These are phyloP conservation scores for Hortaea werneckii DNA, from an alignment of 2,329 filamentous ascomycete species.

Conservation along the genomic window DNA sequence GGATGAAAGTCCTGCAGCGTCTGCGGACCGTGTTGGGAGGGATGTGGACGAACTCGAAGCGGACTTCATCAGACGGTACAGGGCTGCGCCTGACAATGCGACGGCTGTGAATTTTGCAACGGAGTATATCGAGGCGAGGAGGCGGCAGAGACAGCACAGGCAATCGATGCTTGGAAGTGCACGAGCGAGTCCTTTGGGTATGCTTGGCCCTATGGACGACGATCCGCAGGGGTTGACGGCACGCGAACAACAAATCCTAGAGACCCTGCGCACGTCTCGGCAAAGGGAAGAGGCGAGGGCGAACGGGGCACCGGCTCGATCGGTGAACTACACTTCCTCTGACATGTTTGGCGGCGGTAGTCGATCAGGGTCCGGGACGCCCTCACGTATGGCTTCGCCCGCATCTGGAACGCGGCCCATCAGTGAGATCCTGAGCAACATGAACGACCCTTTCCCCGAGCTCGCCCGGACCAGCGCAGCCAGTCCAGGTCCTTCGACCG, in stretches of 20 bases:
- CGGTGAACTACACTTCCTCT: slow-evolving; percentile 33
- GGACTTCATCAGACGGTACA: slow-evolving; percentile 35
- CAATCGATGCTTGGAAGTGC: slow-evolving; percentile 22
- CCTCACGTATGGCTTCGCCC: not conserved
- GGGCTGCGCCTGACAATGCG: slow-evolving; percentile 28
- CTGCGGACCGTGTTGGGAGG: slow-evolving; percentile 5
- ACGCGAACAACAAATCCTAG: slow-evolving; percentile 37
- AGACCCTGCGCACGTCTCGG: slow-evolving; percentile 34
- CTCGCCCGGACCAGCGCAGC: slow-evolving; percentile 17
- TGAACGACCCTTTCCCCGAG: slow-evolving; percentile 19
- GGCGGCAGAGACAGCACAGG: slow-evolving; percentile 21
- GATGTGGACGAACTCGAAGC: slow-evolving; percentile 38
- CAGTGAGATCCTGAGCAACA: slow-evolving; percentile 16
- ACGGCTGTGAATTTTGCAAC: slow-evolving; percentile 31
- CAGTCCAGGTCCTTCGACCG: slow-evolving; percentile 2
- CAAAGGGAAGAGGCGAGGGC: slow-evolving; percentile 34
- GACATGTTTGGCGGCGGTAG: slow-evolving; percentile 16
- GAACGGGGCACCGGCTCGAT: slow-evolving; percentile 26
- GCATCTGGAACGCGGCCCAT: slow-evolving; percentile 8
- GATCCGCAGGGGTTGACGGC: slow-evolving; percentile 37
- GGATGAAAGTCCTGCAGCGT: slow-evolving; percentile 25
- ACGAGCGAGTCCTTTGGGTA: slow-evolving; percentile 8
- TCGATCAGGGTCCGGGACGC: not conserved
- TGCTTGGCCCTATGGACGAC: slow-evolving; percentile 22
- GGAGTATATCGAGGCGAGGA: slow-evolving; percentile 35